Conservation (phyloP, 345 rosid species). For the Pugionium dolabratum region DNA sequence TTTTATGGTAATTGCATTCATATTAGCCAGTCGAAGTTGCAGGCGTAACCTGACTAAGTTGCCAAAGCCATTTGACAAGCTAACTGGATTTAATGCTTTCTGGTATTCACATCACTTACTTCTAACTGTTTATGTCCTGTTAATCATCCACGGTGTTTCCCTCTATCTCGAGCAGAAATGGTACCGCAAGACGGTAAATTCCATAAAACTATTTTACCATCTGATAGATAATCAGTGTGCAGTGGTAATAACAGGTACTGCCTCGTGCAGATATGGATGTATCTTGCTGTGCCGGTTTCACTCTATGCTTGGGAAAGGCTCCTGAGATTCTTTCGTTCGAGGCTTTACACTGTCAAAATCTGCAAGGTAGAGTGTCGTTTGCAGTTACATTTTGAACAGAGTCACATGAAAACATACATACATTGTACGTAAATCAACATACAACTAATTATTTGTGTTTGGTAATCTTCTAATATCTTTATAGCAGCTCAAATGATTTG, state of each 20-base stretch:
- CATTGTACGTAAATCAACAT: background rate
- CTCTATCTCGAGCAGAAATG: slow-evolving; percentile 74
- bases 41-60: slow-evolving; percentile 70
- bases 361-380: slow-evolving; percentile 50
- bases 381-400: background rate
- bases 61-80: slow-evolving; percentile 87
- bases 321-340: slow-evolving; percentile 87
- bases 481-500: background rate
- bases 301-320: slow-evolving; percentile 86
- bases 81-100: slow-evolving; percentile 94
- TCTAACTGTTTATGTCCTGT: slow-evolving; percentile 66
- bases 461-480: background rate
- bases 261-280: slow-evolving; percentile 83
- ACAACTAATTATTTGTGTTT: too few species aligned
- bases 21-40: slow-evolving; percentile 79
- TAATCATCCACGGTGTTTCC: slow-evolving; percentile 67
- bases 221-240: background rate
- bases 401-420: background rate
- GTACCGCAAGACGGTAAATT: slow-evolving; percentile 78
- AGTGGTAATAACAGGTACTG: slow-evolving; percentile 4
- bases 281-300: slow-evolving; percentile 77
- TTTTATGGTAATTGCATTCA: slow-evolving; percentile 75
- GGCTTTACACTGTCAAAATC: slow-evolving; percentile 69
- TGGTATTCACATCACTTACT: slow-evolving; percentile 98
- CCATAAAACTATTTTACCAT: background rate